Evolutionary conservation across 805 yeast genomes (phyloP).

Genomic region (Ogataea ganodermae): DNA sequence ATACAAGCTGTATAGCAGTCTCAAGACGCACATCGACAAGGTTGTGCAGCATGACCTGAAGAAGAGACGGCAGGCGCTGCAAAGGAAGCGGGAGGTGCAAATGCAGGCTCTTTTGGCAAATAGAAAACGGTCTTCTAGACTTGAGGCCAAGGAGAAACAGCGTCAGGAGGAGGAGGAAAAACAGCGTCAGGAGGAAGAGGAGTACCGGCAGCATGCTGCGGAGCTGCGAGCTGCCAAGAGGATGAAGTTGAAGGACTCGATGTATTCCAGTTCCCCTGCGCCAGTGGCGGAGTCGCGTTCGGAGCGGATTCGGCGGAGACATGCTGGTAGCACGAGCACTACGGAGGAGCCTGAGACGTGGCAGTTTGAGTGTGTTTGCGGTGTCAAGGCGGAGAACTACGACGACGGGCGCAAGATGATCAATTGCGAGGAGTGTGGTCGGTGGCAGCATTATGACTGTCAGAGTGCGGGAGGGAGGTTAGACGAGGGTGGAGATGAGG

Average conservation of each 20-base stretch:
- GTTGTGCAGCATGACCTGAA: slow-evolving; percentile 49
- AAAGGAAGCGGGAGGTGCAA: slow-evolving; percentile 62
- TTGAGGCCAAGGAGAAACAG: slow-evolving; percentile 61
- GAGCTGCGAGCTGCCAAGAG: slow-evolving; percentile 46
- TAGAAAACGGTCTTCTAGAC: slow-evolving; percentile 72
- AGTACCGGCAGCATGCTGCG: slow-evolving; percentile 46
- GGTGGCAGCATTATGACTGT: slow-evolving; percentile 43
- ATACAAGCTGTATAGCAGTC: slow-evolving; percentile 31
- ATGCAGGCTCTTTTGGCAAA: slow-evolving; percentile 63
- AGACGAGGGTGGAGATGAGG: slow-evolving; percentile 40
- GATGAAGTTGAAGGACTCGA: slow-evolving; percentile 36
- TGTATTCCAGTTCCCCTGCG: slow-evolving; percentile 24
- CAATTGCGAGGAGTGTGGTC: slow-evolving; percentile 37
- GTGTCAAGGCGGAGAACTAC: slow-evolving; percentile 37
- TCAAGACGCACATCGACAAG: slow-evolving; percentile 36
- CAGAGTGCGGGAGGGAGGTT: slow-evolving; percentile 33
- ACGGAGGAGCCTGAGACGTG: slow-evolving; percentile 24
- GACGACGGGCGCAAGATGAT: slow-evolving; percentile 41
- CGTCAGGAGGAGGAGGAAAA: slow-evolving; percentile 55
- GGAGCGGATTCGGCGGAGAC: slow-evolving; percentile 30
- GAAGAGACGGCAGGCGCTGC: slow-evolving; percentile 54
- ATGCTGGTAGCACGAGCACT: not conserved
- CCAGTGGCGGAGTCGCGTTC: slow-evolving; percentile 40
- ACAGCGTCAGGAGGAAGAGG: slow-evolving; percentile 46
- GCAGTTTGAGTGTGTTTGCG: slow-evolving; percentile 44